A percentile compares a stretch with the other conserved stretches of the same genome.
phyloP scores from a whole-genome alignment of 495 filamentous ascomycete species.

The Saxophila tyrrhenica region DNA sequence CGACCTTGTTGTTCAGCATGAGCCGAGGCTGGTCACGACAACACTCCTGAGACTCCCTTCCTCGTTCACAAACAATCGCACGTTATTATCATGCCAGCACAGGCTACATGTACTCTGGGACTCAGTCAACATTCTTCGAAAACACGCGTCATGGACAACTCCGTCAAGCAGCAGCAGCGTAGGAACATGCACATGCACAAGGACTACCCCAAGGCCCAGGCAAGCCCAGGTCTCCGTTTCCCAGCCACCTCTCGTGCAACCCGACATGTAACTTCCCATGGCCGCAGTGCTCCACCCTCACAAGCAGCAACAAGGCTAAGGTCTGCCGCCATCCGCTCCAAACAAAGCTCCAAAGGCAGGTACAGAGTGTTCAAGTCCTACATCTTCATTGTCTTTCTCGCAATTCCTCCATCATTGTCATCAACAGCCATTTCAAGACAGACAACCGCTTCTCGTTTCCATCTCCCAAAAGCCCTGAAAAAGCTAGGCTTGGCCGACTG shows the following conservation, averaged over 20 bases:
- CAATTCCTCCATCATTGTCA: not conserved
- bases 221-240: no score
- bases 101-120: no score
- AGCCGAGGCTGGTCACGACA: not conserved
- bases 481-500: not conserved
- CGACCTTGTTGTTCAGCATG: no score
- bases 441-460: not conserved
- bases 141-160: not conserved
- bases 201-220: not conserved
- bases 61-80: not conserved
- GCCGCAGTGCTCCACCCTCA: not conserved
- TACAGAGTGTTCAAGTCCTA: not conserved
- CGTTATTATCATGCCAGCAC: no score
- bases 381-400: not conserved
- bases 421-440: not conserved
- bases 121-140: no score
- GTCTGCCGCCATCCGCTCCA: not conserved
- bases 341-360: not conserved
- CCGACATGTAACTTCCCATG: not conserved
- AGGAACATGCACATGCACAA: not conserved
- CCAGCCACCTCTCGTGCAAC: not conserved
- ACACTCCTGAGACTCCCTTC: not conserved
- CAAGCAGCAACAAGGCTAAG: not conserved
- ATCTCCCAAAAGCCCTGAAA: not conserved
- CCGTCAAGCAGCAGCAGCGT: not conserved